Evolutionary conservation across 2,329 filamentous ascomycete species (phyloP).

Genomic region (Pseudogymnoascus sp.): DNA sequence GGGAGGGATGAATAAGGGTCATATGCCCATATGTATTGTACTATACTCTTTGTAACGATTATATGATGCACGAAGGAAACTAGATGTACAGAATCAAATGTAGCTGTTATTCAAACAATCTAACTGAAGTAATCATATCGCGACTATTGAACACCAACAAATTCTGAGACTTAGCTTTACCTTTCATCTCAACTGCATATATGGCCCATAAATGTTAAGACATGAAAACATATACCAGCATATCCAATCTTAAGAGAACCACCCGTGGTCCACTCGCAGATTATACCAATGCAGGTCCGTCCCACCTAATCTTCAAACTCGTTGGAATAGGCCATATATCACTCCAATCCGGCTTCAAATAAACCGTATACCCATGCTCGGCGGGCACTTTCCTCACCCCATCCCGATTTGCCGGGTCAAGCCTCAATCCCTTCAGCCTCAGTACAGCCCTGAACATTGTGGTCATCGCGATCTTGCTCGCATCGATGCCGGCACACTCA

Average conservation of each 20-base stretch:
- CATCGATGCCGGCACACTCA: constrained; percentile 53
- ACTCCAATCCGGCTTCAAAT: constrained; percentile 61
- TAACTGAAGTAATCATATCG: neutral
- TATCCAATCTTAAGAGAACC: neutral
- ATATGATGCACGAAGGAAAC: neutral
- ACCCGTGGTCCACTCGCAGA: neutral
- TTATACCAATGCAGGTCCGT: constrained; percentile 14
- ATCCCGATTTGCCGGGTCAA: neutral
- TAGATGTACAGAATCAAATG: neutral
- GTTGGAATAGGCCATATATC: constrained; percentile 44
- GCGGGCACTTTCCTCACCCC: constrained; percentile 19
- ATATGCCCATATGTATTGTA: neutral
- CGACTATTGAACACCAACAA: neutral
- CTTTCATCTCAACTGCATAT: neutral
- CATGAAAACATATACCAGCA: neutral
- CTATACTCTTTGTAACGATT: constrained; percentile 1
- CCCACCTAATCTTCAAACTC: constrained; percentile 27
- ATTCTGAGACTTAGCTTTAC: neutral
- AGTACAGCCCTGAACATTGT: constrained; percentile 29
- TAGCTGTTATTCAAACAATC: neutral
- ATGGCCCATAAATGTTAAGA: neutral
- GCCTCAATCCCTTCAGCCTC: constrained; percentile 19
- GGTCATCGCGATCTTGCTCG: constrained; percentile 54
- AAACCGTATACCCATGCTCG: constrained; percentile 33
- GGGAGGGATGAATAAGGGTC: neutral